These are phyloP conservation scores for Chrysosphaeria jannelii DNA, from an alignment of 2,329 filamentous ascomycete species.

Conservation along the genomic window DNA sequence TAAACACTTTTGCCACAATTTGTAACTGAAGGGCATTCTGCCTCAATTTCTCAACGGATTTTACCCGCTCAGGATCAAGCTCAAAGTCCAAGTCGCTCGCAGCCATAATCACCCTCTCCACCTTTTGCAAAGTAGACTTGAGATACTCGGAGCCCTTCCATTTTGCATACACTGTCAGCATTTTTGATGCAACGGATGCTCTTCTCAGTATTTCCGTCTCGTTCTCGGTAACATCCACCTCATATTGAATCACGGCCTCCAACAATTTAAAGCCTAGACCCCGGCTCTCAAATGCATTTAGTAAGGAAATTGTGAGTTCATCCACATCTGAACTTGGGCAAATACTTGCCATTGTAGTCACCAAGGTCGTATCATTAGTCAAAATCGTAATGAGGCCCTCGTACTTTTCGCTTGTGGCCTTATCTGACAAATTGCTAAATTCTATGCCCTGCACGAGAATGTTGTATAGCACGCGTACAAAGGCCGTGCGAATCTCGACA, in stretches of 20 bases:
- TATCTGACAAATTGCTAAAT: constrained; percentile 36
- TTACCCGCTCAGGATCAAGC: constrained; percentile 30
- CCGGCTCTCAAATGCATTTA: constrained; percentile 39
- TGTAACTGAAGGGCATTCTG: constrained; percentile 35
- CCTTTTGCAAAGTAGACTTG: constrained; percentile 29
- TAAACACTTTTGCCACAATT: constrained; percentile 39
- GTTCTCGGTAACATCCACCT: constrained; percentile 38
- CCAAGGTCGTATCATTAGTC: constrained; percentile 29
- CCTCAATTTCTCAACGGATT: constrained; percentile 28
- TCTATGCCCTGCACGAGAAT: constrained; percentile 42
- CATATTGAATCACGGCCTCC: constrained; percentile 35
- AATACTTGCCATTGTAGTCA: constrained; percentile 30
- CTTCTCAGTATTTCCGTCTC: constrained; percentile 36
- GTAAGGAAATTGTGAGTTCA: constrained; percentile 32
- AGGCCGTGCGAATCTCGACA: constrained; percentile 35
- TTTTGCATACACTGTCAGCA: constrained; percentile 39
- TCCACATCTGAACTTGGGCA: constrained; percentile 39
- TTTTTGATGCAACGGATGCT: constrained; percentile 41
- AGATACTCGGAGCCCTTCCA: constrained; percentile 38
- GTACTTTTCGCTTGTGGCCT: constrained; percentile 37
- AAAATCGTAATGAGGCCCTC: constrained; percentile 31
- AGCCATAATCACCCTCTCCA: constrained; percentile 33
- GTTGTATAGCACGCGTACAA: constrained; percentile 39
- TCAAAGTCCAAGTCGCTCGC: constrained; percentile 38
- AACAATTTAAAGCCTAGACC: constrained; percentile 31